These are phyloP conservation scores for Zygoascus meyerae DNA, from an alignment of 1,139 yeast species.

Conservation along the genomic window DNA sequence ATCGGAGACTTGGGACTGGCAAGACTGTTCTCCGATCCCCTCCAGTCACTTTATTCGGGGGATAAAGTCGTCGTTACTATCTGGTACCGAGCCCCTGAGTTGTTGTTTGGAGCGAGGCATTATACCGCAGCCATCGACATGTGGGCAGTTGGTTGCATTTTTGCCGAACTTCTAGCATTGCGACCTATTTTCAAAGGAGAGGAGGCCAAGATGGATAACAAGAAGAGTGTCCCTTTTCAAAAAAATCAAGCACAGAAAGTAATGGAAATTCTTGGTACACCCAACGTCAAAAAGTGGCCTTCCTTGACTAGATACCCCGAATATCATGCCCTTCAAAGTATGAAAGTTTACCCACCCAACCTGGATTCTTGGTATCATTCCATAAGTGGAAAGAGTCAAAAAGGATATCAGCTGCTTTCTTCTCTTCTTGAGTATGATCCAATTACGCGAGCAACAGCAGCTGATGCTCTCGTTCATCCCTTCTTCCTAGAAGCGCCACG, in stretches of 20 bases:
- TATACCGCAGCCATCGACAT: conserved; percentile 92
- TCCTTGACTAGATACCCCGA: conserved; percentile 78
- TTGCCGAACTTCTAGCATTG: conserved; percentile 82
- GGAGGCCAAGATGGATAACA: conserved; percentile 91
- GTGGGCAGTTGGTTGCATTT: conserved; percentile 97
- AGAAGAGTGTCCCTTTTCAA: conserved; percentile 90
- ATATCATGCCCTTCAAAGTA: conserved; percentile 57
- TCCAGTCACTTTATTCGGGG: conserved; percentile 85
- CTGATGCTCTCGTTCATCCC: conserved; percentile 64
- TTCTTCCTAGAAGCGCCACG: conserved; percentile 66
- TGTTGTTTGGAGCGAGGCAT: conserved; percentile 83
- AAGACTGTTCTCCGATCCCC: conserved; percentile 78
- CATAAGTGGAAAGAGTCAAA: conserved; percentile 65
- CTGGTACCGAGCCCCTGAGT: conserved; percentile 97
- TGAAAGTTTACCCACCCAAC: conserved; percentile 62
- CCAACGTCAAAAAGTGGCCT: conserved; percentile 71
- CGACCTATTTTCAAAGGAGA: conserved; percentile 96
- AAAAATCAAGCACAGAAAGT: conserved; percentile 86
- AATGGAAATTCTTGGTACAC: conserved; percentile 86
- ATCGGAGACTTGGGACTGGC: conserved; percentile 97
- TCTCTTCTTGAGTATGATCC: conserved; percentile 80
- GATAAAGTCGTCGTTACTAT: conserved; percentile 97
- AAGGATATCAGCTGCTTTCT: conserved; percentile 60
- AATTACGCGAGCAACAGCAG: conserved; percentile 66
- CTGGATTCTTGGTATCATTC: conserved; percentile 79